Base-by-base conservation (phyloP, 352 stramenopile genomes). In the Thraustochytrium sp. region DNA sequence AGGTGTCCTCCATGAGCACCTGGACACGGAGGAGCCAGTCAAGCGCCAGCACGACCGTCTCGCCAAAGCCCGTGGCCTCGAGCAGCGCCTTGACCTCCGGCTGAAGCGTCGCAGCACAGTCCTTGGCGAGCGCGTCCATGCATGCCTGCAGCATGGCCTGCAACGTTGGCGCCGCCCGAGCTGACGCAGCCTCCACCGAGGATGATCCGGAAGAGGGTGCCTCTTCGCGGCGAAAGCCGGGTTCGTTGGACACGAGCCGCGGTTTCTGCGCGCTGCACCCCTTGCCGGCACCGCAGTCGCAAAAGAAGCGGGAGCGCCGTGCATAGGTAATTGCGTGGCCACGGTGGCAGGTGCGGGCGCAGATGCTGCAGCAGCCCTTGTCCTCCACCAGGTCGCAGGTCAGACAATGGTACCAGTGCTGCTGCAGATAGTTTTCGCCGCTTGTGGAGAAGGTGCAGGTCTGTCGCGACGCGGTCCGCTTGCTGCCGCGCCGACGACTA, bases 301-400 rank as follows among this genome's bases (percentile, higher is more conserved):
- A 95, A 82, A 95, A 95, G 83, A 95, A 95, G 16, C 86, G 91
- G 49, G 85, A 90, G 74, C 89, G 89, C 42, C 91, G 83, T 38
- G 90, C 91, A 72, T 95, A 95, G 16, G 86, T 86, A 36, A 95
- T 89, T 59, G 93, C 90, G 85, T 95, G 91, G 18, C 89, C 91
- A 54, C 88, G 82, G 80, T 94, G 90, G 83, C 85, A 89, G 23
- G 63, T 59, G 4, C 80, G 72, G 23, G 72, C 80, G 51, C 86
- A 88, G 21, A 85, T 74, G 18, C 54, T 44, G 59, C 86, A 88
- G 65, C 84, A 87, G 31, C 86, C 86, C 63, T 87, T 87, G n/a
- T 87, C 86, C 37, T 68, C 48, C 23, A 87, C 84, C 8, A 88
- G 56, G 29, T 84, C 83, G 54, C 86, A 88, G 9, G 86, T 86